phyloP scores from a whole-genome alignment of 176 grass and related monocot genomes.

The Musa troglodytarum region DNA sequence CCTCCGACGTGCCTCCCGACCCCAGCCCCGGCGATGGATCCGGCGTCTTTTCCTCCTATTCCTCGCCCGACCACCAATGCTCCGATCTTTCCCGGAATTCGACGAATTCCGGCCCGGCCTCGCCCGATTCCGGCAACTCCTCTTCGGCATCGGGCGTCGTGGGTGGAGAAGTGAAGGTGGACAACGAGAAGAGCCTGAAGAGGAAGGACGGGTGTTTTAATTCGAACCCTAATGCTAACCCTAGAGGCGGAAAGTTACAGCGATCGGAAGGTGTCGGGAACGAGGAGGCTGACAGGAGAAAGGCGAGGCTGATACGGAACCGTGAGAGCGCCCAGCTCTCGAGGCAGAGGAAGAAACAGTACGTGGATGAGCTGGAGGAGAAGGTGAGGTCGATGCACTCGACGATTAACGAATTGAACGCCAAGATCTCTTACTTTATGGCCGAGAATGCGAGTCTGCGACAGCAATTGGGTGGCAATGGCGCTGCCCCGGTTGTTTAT shows the following conservation, averaged over 20 bases:
- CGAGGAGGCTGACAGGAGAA: conserved; percentile 47
- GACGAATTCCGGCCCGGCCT: conserved; percentile 33
- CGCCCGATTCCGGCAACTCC: conserved; percentile 26
- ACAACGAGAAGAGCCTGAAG: conserved; percentile 57
- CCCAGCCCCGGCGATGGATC: conserved; percentile 19
- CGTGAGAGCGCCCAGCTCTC: conserved; percentile 92
- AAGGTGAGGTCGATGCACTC: conserved; percentile 93
- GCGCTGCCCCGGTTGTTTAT: conserved; percentile 38
- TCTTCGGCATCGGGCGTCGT: conserved; percentile 38
- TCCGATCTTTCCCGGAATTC: conserved; percentile 33
- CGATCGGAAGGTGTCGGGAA: conserved; percentile 34
- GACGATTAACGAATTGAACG: conserved; percentile 72
- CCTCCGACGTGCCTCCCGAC: conserved; percentile 17
- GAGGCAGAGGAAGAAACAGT: conserved; percentile 84
- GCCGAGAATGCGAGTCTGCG: conserved; percentile 62
- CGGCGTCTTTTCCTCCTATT: conserved; percentile 28
- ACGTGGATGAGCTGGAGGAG: conserved; percentile 87
- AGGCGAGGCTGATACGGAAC: conserved; percentile 68
- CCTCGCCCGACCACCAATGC: conserved; percentile 23
- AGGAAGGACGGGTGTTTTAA: conserved; percentile 41
- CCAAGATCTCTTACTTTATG: conserved; percentile 62
- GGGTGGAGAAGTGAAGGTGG: conserved; percentile 41
- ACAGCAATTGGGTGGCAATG: conserved; percentile 43
- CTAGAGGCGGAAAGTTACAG: conserved; percentile 34
- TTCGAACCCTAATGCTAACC: not conserved